These are phyloP conservation scores for Gaultheria prostrata DNA, from an alignment of 148 eudicot genomes.

Conservation along the genomic window DNA sequence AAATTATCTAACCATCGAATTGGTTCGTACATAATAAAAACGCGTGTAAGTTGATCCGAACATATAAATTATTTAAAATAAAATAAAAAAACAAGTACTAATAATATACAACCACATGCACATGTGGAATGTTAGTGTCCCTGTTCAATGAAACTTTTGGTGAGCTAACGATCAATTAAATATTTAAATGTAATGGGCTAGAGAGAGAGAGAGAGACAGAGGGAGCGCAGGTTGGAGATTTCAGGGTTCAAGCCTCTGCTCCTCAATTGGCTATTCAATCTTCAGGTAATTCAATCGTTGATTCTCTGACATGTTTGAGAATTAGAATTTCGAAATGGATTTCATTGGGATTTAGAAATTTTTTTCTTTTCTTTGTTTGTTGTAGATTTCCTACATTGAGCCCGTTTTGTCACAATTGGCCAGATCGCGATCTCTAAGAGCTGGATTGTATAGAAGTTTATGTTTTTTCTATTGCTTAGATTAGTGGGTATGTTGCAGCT, in stretches of 20 bases:
- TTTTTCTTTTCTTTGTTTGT: neutral
- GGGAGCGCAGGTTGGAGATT: slow-evolving; percentile 13
- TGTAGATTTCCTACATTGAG: neutral
- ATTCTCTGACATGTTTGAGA: neutral
- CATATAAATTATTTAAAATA: too few relatives aligned
- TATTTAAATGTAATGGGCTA: neutral
- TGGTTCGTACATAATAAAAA: too few relatives aligned
- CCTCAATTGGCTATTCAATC: neutral
- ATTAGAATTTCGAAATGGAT: neutral
- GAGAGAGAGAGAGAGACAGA: neutral
- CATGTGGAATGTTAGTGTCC: neutral
- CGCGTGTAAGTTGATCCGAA: too few relatives aligned
- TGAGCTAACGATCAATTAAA: neutral
- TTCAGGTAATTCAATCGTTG: neutral
- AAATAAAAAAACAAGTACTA: too few relatives aligned
- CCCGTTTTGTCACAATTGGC: neutral
- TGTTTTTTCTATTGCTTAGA: neutral
- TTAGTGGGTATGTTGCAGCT: slow-evolving; percentile 20
- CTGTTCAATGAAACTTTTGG: neutral
- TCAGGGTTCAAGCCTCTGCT: slow-evolving; percentile 11
- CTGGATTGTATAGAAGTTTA: slow-evolving; percentile 7
- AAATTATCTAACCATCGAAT: neutral
- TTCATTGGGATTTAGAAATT: neutral
- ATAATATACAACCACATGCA: neutral
- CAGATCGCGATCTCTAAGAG: slow-evolving; percentile 26